These are phyloP conservation scores for Erythrophleum fordii DNA, from an alignment of 306 rosid genomes.

Conservation along the genomic window DNA sequence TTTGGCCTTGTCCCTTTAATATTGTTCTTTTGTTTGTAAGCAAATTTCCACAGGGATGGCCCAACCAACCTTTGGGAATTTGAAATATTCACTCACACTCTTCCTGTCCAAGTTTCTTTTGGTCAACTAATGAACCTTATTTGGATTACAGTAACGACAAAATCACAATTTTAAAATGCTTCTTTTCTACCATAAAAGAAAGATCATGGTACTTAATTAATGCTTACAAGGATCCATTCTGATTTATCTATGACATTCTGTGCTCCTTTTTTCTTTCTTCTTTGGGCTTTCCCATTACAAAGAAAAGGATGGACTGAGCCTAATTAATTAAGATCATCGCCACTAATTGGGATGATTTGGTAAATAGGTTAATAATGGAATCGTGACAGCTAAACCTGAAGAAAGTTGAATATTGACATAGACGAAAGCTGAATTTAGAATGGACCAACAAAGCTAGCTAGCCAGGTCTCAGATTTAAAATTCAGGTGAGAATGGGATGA, in stretches of 20 bases:
- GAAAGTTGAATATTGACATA: not conserved
- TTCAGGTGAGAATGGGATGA: not conserved
- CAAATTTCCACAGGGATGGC: slow-evolving; percentile 9
- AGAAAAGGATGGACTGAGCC: not conserved
- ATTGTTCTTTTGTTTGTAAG: not conserved
- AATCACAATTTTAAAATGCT: not conserved
- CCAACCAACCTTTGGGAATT: not conserved
- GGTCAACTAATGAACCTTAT: not conserved
- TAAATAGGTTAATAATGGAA: not conserved
- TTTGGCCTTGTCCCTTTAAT: slow-evolving; percentile 1
- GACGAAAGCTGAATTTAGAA: not conserved
- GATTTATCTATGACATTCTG: not conserved
- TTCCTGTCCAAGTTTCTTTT: not conserved
- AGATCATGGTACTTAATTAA: not conserved
- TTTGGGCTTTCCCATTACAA: not conserved
- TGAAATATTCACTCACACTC: not conserved
- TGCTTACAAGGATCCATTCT: not conserved
- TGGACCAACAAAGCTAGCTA: not conserved
- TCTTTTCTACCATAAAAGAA: not conserved
- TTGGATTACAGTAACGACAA: not conserved
- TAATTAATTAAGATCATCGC: not conserved
- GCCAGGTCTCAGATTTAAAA: not conserved
- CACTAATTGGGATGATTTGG: not conserved
- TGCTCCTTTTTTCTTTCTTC: not conserved
- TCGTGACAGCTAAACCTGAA: not conserved